Percentiles rank a stretch among this genome's conserved stretches.
phyloP scores from a whole-genome alignment of 768 basidiomycete genomes.

The Phaeotremella fagi region DNA sequence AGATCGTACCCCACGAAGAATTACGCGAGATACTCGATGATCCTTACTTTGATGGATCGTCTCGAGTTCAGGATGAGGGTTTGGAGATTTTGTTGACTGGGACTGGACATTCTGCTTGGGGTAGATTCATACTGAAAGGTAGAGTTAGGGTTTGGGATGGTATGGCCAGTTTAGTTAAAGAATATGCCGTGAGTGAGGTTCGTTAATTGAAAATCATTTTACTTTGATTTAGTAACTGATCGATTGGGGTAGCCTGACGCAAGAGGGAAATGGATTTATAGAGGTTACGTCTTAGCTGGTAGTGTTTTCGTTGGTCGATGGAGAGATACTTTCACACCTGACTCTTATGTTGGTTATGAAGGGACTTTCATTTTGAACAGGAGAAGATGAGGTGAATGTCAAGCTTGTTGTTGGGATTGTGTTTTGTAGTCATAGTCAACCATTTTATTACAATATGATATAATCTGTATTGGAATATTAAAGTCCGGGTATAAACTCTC shows the following conservation, averaged over 20 bases:
- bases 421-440: too few species aligned
- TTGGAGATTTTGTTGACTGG: constrained; percentile 45
- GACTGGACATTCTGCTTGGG: constrained; percentile 48
- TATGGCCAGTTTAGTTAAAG: constrained; percentile 47
- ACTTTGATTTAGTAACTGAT: neutral
- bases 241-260: constrained; percentile 30
- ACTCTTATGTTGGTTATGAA: constrained; percentile 68
- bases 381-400: neutral
- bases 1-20: constrained; percentile 33
- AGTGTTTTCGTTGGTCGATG: constrained; percentile 77
- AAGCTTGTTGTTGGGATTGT: too few species aligned
- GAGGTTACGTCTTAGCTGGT: constrained; percentile 64
- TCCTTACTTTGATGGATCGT: neutral
- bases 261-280: constrained; percentile 24
- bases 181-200: constrained; percentile 43
- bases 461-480: too few species aligned
- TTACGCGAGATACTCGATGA: constrained; percentile 15
- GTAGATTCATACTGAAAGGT: constrained; percentile 45
- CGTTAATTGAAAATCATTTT: neutral
- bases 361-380: constrained; percentile 48
- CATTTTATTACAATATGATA: too few species aligned
- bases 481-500: neutral
- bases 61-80: constrained; percentile 28
- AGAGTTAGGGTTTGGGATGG: constrained; percentile 48
- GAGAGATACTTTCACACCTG: constrained; percentile 73